Base-by-base conservation (phyloP, 306 rosid species). In the Mucuna pruriens region DNA sequence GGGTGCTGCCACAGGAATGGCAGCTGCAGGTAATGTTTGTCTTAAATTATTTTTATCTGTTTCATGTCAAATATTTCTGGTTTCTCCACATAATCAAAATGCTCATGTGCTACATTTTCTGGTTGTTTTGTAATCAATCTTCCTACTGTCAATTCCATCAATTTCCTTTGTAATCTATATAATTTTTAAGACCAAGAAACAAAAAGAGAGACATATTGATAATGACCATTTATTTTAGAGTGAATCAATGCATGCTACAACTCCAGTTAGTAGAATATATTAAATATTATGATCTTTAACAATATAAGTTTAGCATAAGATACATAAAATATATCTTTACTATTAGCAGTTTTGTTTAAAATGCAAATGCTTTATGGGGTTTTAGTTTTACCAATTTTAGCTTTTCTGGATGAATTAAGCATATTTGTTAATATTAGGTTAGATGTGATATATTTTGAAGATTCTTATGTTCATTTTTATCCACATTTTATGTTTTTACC, bases 1-100 rank as follows among this genome's bases (percentile, higher is more conserved):
- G 39, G 98, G 76, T 80, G 95, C 98, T 81, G 98, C 91, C n/a
- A 90, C 95, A 40, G 98, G 98, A 91, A 94, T 94, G 98, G 98
- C 98, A 20, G 95, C 98, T 52, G 97, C 90, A 84, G 92, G 98
- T 94, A 85, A 76, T 52, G 31, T 62, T 74, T 57, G 65, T 82
- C 34, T 48, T 70, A 20, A 26, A 26, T 69, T 79, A n/a, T 55
- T n/a, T 38, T 68, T 67, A n/a, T 62, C 68, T 79, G 38, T 69
- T 69, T 40, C 34, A 10, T 67, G 54, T 67, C 42, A 51, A 66
- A 38, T 51, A 57, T 22, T 51, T 77, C 57, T 38, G 76, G 45
- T 33, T 52, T 78, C 40, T 66, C 3, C 45, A 25, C 16, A 39
- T 36, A 26, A 51, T 39, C 29, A n/a, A 64, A 79, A 23, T 68